Base-by-base conservation (phyloP, 1,284 basidiomycete genomes). In the Austroboletus niveus region DNA sequence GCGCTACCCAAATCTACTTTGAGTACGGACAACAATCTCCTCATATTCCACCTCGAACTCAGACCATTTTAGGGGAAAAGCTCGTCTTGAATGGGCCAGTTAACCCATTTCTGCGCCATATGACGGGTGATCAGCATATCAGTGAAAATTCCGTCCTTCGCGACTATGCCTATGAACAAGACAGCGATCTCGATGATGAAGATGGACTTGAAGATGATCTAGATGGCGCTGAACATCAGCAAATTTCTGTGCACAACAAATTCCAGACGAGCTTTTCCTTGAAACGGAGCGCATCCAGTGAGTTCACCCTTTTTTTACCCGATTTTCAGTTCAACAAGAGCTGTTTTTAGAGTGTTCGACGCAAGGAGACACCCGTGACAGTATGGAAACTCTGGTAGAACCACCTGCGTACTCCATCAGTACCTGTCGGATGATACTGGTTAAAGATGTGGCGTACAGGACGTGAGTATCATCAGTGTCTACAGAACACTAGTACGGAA, bases 121-220 rank as follows among this genome's bases (percentile, higher is more conserved):
- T 64, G 65, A 56, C 61, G 10, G 10, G 52, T 34, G 62, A 64
- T 30, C 40, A 50, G 9, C 63, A 63, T 2, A 53, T 64, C 42
- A 47, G 41, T 15, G 17, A 12, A 7, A 45, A 68, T 17, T 50
- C 65, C 7, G 24, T 68, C 1, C 63, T 64, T 31, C 63, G 66
- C 30, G 57, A 65, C 1, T 69, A 65, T 8, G 62, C 57, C 12
- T 69, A 68, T 15, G 56, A 65, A 12, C 49, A 48, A 35, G 63
- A 69, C 32, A 68, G 67, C 36, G 65, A 68, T 42, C 64, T 65
- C 24, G 67, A 63, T 4, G 63, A 64, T 15, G 61, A 58, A 2
- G 61, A 55, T 2, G 58, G 52, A 39, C 8, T 20, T 12, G 40
- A 39, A 4, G 34, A 22, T 1, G 49, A 46, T 10, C 12, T 3